Conservation (phyloP, 495 filamentous ascomycete genomes). For the Talaromyces nanjingensis region DNA sequence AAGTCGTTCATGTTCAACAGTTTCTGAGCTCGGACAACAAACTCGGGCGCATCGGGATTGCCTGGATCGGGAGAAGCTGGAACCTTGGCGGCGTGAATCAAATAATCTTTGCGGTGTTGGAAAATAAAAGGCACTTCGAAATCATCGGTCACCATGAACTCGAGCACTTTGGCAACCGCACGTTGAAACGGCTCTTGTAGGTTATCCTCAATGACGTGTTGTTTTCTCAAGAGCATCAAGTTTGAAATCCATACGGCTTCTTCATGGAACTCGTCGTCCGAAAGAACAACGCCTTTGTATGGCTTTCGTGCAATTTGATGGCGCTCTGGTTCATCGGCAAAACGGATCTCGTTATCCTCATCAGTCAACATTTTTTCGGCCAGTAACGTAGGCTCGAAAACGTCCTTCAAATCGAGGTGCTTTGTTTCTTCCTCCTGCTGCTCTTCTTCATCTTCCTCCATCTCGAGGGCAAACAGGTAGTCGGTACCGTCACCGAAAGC, state of each 20-base stretch:
- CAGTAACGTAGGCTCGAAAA: conserved; percentile 94
- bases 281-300: conserved; percentile 68
- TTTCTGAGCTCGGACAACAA: conserved; percentile 74
- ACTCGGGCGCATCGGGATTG: conserved; percentile 62
- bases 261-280: conserved; percentile 76
- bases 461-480: conserved; percentile 85
- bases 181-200: conserved; percentile 76
- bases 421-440: conserved; percentile 66
- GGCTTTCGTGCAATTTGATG: conserved; percentile 88
- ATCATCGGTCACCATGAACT: conserved; percentile 87
- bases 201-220: conserved; percentile 48
- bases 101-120: conserved; percentile 95
- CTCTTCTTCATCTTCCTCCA: conserved; percentile 61
- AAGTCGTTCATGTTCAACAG: conserved; percentile 86
- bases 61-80: conserved; percentile 41
- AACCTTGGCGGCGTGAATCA: conserved; percentile 83
- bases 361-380: conserved; percentile 91
- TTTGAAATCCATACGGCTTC: conserved; percentile 88
- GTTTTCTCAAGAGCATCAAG: conserved; percentile 79
- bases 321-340: conserved; percentile 82
- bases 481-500: conserved; percentile 94
- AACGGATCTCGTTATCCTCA: conserved; percentile 83
- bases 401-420: conserved; percentile 89
- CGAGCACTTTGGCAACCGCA: conserved; percentile 84
- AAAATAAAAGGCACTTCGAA: conserved; percentile 96